Evolutionary conservation across 2,329 filamentous ascomycete genomes (phyloP), one percentile per base, ranked within the genome.

Genomic region (Pseudogymnoascus sp.): DNA sequence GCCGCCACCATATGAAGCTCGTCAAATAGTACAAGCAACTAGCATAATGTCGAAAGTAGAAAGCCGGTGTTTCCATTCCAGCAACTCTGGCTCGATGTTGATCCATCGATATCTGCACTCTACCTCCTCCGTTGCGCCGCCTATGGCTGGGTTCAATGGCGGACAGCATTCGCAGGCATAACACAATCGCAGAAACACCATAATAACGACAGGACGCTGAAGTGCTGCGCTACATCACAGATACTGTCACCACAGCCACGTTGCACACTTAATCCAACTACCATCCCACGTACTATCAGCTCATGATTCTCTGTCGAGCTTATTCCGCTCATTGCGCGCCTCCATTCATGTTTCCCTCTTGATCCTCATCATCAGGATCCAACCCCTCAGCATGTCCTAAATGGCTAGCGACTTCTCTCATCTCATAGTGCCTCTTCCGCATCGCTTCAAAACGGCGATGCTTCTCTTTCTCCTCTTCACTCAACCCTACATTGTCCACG

Each of bases 341-440:
- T 35, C 66, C 69, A 66, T 76, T 70, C 70, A 72, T 70, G 33
- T 59, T 37, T 37, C 53, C 53, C 2, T 86, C 84, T 1, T 84
- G 82, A 12, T 85, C 84, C 50, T 86, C 85, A 43, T 78, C 81
- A 67, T 82, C 73, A n/a, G 84, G 85, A 59, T 86, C 84, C 56
- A 89, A 70, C 3, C 84, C 79, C 71, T 89, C 87, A 3, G 88
- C 86, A 71, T 91, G 88, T 12, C 91, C 93, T 68, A 99, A 84
- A 61, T 98, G 78, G 72, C 88, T 85, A 71, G 95, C 96, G 64
- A 97, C 92, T 72, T 95, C 89, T 78, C 86, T 91, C 95, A 99
- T 99, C 82, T 99, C 95, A 77, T 99, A 99, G 77, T 99, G 95
- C 80, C 88, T 93, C 86, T 95, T 97, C 72, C 95, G 85, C 80